Conservation (phyloP, 345 rosid genomes). For the Salix suchowensis region DNA sequence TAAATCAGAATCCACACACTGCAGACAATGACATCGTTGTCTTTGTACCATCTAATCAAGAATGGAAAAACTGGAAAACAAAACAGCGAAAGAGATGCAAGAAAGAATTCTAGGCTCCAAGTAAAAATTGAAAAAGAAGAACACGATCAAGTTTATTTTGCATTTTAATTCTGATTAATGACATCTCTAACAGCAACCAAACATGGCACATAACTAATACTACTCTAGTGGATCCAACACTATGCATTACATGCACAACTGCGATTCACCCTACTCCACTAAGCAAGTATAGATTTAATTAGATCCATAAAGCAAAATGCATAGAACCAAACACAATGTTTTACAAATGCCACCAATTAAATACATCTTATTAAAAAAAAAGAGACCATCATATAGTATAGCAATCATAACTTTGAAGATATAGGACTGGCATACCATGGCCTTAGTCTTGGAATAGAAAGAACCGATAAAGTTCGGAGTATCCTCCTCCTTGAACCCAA, state of each 20-base stretch:
- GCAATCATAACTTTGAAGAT: background rate
- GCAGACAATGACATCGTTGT: too few relatives aligned
- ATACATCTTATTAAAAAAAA: background rate
- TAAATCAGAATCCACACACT: background rate
- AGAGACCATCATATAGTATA: background rate
- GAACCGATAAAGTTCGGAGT: constrained; percentile 84
- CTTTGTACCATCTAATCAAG: background rate
- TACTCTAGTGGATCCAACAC: background rate
- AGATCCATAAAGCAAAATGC: background rate
- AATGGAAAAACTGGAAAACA: background rate
- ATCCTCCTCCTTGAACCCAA: constrained; percentile 90
- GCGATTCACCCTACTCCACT: background rate
- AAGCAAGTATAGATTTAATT: background rate
- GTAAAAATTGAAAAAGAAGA: too few relatives aligned
- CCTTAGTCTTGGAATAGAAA: constrained; percentile 88
- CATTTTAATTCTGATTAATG: background rate
- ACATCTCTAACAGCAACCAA: background rate
- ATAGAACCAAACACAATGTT: background rate
- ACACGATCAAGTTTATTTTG: background rate
- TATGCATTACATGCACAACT: background rate
- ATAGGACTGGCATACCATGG: constrained; percentile 50
- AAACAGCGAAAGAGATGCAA: background rate
- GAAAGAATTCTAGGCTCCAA: background rate
- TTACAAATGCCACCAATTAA: background rate
- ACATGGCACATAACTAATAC: background rate